Evolutionary conservation across 2,329 filamentous ascomycete genomes (phyloP).

Genomic region (Rutstroemia sp.): DNA sequence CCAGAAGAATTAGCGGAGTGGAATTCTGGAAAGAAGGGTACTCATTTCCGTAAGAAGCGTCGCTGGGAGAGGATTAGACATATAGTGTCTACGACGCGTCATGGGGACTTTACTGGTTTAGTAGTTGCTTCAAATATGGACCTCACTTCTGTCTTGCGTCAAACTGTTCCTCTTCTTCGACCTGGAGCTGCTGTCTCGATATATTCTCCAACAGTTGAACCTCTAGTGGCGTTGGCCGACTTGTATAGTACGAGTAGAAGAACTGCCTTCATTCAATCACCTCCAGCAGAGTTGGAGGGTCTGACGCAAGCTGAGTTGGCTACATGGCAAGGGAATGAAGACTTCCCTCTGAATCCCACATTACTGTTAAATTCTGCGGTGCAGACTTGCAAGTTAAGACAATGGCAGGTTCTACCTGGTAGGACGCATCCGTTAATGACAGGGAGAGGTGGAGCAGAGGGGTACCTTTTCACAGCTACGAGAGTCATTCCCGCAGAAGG

Average conservation of each 20-base stretch:
- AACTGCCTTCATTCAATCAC: constrained; percentile 60
- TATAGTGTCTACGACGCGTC: constrained; percentile 67
- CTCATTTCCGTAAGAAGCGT: constrained; percentile 82
- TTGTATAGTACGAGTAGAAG: constrained; percentile 75
- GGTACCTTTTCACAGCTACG: constrained; percentile 81
- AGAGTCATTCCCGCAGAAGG: constrained; percentile 74
- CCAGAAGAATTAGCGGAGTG: constrained; percentile 56
- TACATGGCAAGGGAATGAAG: constrained; percentile 52
- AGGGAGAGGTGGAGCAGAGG: constrained; percentile 76
- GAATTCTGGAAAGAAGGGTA: constrained; percentile 77
- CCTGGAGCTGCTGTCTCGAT: constrained; percentile 81
- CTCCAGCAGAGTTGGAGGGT: constrained; percentile 37
- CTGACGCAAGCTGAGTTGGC: constrained; percentile 42
- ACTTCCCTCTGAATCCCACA: constrained; percentile 84
- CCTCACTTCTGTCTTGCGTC: constrained; percentile 64
- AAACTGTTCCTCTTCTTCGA: constrained; percentile 70
- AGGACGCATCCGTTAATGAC: constrained; percentile 95
- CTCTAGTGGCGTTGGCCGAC: constrained; percentile 70
- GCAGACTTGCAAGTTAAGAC: constrained; percentile 70
- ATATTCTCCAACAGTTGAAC: constrained; percentile 75
- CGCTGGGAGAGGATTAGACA: constrained; percentile 67
- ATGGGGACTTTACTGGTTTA: constrained; percentile 75
- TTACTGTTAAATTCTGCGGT: constrained; percentile 71
- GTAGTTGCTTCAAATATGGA: constrained; percentile 80
- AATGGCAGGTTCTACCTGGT: constrained; percentile 88